phyloP scores from a whole-genome alignment of 2,329 filamentous ascomycete genomes.

The Stagonosporopsis chrysanthemi region DNA sequence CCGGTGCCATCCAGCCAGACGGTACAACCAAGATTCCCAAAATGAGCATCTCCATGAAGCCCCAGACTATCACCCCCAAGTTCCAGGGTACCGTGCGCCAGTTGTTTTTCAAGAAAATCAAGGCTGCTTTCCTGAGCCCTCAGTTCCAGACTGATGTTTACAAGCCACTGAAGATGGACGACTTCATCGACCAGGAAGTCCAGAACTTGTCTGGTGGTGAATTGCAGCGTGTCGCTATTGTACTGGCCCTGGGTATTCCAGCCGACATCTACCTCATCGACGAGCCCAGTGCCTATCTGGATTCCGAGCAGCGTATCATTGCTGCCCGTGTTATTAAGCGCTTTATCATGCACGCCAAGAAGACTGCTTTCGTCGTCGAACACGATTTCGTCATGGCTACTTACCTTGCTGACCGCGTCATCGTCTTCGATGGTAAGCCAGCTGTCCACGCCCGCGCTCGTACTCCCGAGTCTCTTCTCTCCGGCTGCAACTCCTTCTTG shows the following conservation, averaged over 20 bases:
- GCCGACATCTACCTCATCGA: conserved; percentile 99
- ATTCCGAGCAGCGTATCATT: conserved; percentile 98
- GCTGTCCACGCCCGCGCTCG: conserved; percentile 89
- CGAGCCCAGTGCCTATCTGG: conserved; percentile 84
- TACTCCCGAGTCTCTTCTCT: conserved; percentile 87
- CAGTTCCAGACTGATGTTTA: conserved; percentile 99
- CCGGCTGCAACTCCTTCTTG: conserved; percentile 95
- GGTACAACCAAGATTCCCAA: conserved; percentile 77
- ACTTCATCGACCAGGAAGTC: conserved; percentile 99
- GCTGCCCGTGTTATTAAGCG: conserved; percentile 98
- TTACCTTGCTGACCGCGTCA: conserved; percentile 88
- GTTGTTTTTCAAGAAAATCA: conserved; percentile 99
- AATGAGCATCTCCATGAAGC: conserved; percentile 99
- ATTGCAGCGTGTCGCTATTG: conserved; percentile 98
- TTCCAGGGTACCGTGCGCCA: conserved; percentile 96
- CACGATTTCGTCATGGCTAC: conserved; percentile 99
- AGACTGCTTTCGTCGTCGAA: conserved; percentile 98
- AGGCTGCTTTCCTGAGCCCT: conserved; percentile 91
- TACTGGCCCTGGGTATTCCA: conserved; percentile 91
- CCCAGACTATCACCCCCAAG: conserved; percentile 98
- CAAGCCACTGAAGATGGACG: conserved; percentile 98
- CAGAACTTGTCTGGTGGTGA: conserved; percentile 99
- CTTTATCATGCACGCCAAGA: conserved; percentile 99
- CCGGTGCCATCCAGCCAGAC: conserved; percentile 92
- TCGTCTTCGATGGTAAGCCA: conserved; percentile 95